Conservation (phyloP, 306 rosid genomes). For the Hippophae rhamnoides region DNA sequence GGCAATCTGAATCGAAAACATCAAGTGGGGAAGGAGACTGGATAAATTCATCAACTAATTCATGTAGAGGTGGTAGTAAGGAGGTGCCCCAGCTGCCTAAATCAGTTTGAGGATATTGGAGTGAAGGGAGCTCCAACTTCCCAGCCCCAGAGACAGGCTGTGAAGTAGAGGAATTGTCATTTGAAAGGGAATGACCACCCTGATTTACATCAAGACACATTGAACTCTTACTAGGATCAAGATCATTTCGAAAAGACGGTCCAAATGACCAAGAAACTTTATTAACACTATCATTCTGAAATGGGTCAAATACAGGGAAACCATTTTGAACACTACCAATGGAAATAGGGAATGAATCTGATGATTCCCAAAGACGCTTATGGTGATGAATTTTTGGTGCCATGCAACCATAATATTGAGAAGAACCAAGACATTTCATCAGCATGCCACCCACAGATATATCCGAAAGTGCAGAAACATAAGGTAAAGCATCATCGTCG, state of each 20-base stretch:
- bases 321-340: conserved; percentile 31
- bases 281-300: conserved; percentile 34
- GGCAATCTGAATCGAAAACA: conserved; percentile 47
- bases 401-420: conserved; percentile 44
- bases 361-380: conserved; percentile 59
- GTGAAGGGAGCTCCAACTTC: conserved; percentile 99
- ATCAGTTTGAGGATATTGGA: conserved; percentile 94
- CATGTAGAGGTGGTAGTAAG: conserved; percentile 51
- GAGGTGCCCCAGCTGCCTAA: conserved; percentile 69
- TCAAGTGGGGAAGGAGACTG: conserved; percentile 48
- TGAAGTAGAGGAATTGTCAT: conserved; percentile 93
- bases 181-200: conserved; percentile 76
- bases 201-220: conserved; percentile 27
- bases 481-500: conserved; percentile 44
- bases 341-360: conserved; percentile 39
- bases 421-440: conserved; percentile 54
- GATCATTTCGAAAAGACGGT: conserved; percentile 40
- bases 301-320: conserved; percentile 37
- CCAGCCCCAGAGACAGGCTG: conserved; percentile 53
- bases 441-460: conserved; percentile 32
- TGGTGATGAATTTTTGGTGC: conserved; percentile 44
- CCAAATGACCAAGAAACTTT: conserved; percentile 43
- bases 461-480: conserved; percentile 41
- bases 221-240: conserved; percentile 39
- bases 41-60: conserved; percentile 61